phyloP scores from a whole-genome alignment of 2,329 filamentous ascomycete genomes.

The Sarocladium kiliense region DNA sequence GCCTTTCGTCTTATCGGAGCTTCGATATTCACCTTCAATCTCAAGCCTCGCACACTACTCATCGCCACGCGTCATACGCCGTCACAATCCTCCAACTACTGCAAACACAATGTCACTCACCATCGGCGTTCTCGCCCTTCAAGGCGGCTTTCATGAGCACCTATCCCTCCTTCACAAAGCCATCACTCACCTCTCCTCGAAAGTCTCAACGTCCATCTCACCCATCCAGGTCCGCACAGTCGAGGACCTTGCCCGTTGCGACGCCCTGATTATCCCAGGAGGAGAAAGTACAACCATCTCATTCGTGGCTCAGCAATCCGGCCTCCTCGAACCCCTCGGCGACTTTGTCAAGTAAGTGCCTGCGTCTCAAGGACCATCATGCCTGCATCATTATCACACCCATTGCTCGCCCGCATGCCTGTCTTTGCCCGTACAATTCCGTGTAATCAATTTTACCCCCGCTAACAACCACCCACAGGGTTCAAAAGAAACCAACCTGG shows the following conservation, averaged over 20 bases:
- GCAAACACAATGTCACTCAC: slow-evolving; percentile 40
- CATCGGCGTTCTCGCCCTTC: slow-evolving; percentile 66
- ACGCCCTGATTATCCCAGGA: slow-evolving; percentile 84
- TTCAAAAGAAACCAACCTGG: slow-evolving; percentile 79
- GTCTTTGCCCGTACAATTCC: not conserved
- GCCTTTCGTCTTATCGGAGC: slow-evolving; percentile 4
- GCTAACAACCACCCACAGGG: slow-evolving; percentile 40
- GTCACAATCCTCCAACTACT: too few relatives aligned
- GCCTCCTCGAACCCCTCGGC: slow-evolving; percentile 75
- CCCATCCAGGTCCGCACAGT: slow-evolving; percentile 79
- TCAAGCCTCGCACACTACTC: too few relatives aligned
- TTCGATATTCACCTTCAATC: not conserved
- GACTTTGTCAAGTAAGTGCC: slow-evolving; percentile 79
- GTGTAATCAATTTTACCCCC: not conserved
- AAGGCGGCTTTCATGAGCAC: slow-evolving; percentile 92
- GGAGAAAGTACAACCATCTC: slow-evolving; percentile 95
- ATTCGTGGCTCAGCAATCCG: slow-evolving; percentile 75
- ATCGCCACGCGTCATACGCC: too few relatives aligned
- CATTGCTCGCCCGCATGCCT: too few relatives aligned
- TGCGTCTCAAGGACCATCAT: not conserved
- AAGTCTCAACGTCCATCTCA: slow-evolving; percentile 36
- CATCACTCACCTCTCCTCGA: slow-evolving; percentile 39
- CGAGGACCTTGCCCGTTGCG: slow-evolving; percentile 64
- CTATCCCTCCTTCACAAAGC: slow-evolving; percentile 69
- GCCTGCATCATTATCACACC: too few relatives aligned